Evolutionary conservation across 177 flowering plant species (phyloP).

Genomic region (Vitis hybrid): DNA sequence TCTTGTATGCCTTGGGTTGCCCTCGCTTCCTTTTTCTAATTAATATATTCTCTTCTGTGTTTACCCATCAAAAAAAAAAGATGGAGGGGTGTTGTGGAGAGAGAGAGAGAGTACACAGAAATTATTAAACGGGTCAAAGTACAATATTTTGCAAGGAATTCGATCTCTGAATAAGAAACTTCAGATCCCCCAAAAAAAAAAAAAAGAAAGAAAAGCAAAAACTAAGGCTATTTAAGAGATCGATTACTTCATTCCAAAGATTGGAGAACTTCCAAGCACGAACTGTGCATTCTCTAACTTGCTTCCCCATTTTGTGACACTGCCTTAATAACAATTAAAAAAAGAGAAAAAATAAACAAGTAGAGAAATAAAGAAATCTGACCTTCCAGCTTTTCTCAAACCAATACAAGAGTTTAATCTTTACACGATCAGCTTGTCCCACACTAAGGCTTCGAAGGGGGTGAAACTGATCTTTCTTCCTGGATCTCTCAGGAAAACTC

Average conservation of each 20-base stretch:
- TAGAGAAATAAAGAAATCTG: not conserved
- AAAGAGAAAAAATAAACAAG: not conserved
- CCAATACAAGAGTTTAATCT: not conserved
- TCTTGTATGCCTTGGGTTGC: not conserved
- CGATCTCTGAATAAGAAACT: not conserved
- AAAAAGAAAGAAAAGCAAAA: not conserved
- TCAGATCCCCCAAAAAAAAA: not conserved
- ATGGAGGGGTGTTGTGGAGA: too few relatives aligned
- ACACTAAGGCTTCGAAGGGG: not conserved
- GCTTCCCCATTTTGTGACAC: not conserved
- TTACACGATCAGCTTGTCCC: not conserved
- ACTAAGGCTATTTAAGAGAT: not conserved
- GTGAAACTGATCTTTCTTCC: not conserved
- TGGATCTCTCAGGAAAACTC: not conserved
- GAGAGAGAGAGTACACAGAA: not conserved
- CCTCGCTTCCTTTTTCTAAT: not conserved
- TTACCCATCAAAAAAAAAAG: too few relatives aligned
- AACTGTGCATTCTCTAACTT: not conserved
- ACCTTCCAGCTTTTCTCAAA: not conserved
- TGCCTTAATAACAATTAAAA: not conserved
- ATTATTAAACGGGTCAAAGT: not conserved
- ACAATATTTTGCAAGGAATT: not conserved
- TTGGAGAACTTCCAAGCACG: not conserved
- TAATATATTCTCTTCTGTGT: too few relatives aligned
- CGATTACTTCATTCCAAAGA: not conserved